A percentile compares a stretch with the other conserved stretches of the same genome.
These are phyloP conservation scores for Pseudopithomyces maydicus DNA, from an alignment of 2,329 filamentous ascomycete genomes.

Conservation along the genomic window DNA sequence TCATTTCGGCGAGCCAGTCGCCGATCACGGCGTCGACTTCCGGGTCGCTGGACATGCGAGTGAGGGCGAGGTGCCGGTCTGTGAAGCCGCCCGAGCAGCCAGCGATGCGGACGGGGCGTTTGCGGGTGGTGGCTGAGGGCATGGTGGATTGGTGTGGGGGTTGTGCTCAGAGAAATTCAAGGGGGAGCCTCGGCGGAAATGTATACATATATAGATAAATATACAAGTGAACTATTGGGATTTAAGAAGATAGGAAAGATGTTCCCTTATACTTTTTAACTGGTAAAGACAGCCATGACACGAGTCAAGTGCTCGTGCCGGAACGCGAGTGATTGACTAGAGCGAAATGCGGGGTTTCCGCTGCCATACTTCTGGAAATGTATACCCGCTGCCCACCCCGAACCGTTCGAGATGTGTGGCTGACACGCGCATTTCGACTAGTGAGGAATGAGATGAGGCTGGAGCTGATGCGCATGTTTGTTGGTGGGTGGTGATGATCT, in stretches of 20 bases:
- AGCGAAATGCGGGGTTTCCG: background rate
- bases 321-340: background rate
- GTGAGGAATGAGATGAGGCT: no score
- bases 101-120: constrained; percentile 37
- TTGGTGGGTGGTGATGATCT: no score
- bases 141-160: background rate
- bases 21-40: constrained; percentile 34
- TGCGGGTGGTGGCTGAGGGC: constrained; percentile 9
- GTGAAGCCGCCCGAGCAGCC: constrained; percentile 48
- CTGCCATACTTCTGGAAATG: background rate
- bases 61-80: constrained; percentile 45
- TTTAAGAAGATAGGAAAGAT: background rate
- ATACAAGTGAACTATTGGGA: no score
- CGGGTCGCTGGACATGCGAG: constrained; percentile 31
- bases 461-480: no score
- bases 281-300: background rate
- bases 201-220: no score
- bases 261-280: background rate
- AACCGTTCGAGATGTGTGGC: no score
- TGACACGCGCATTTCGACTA: background rate
- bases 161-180: no score
- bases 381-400: background rate
- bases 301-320: background rate
- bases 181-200: no score
- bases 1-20: constrained; percentile 37